Conservation (phyloP, 164 flowering plant genomes). For the Hamamelis virginiana region DNA sequence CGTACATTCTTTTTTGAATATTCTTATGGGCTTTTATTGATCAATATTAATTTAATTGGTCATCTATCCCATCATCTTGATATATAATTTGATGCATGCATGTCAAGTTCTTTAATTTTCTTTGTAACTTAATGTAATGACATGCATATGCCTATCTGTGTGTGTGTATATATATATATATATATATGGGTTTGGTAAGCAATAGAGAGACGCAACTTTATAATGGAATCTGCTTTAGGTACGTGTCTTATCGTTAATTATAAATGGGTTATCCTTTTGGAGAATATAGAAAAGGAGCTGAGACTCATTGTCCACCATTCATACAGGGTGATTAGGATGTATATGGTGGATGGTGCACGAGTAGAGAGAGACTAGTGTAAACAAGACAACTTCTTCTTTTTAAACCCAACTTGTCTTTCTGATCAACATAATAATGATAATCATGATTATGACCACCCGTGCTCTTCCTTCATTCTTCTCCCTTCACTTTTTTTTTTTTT, state of each 20-base stretch:
- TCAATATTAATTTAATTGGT: too few relatives aligned
- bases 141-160: too few relatives aligned
- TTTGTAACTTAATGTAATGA: too few relatives aligned
- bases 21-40: too few relatives aligned
- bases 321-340: constrained; percentile 2
- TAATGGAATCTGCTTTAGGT: constrained; percentile 12
- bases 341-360: neutral
- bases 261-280: neutral
- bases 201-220: constrained; percentile 8
- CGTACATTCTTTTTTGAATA: too few relatives aligned
- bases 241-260: neutral
- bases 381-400: too few relatives aligned
- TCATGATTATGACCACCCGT: neutral
- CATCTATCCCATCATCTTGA: too few relatives aligned
- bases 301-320: neutral
- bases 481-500: neutral
- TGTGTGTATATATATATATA: neutral
- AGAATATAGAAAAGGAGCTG: neutral
- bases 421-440: constrained; percentile 1
- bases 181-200: neutral
- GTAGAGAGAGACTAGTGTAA: neutral
- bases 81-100: too few relatives aligned
- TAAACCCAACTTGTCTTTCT: neutral
- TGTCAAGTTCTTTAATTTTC: too few relatives aligned
- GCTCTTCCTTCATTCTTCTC: neutral